Percentiles rank a stretch among this genome's conserved stretches.
phyloP scores from a whole-genome alignment of 2,329 filamentous ascomycete genomes.

The Fusarium dlaminii region DNA sequence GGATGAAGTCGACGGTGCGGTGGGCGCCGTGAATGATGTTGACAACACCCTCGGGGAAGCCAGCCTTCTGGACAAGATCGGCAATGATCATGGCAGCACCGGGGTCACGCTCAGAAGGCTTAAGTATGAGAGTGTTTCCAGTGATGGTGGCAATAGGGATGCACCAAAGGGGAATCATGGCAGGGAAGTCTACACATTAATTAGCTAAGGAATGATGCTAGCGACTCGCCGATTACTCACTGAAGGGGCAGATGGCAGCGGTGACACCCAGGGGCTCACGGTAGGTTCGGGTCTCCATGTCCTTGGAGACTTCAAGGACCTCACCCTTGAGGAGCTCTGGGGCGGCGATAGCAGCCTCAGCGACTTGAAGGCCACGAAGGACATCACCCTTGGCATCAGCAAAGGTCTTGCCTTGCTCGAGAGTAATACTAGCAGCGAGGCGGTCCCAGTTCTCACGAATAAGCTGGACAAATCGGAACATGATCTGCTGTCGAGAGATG shows the following conservation, averaged over 20 bases:
- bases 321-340: slow-evolving; percentile 86
- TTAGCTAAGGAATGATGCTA: slow-evolving; percentile 9
- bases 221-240: slow-evolving; percentile 57
- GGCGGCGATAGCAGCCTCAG: slow-evolving; percentile 82
- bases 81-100: slow-evolving; percentile 87
- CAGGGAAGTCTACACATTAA: slow-evolving; percentile 77
- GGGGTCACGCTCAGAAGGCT: slow-evolving; percentile 87
- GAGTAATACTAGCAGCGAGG: slow-evolving; percentile 83
- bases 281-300: slow-evolving; percentile 89
- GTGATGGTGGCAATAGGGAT: slow-evolving; percentile 86
- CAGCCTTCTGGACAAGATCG: slow-evolving; percentile 81
- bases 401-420: slow-evolving; percentile 91
- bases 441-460: slow-evolving; percentile 88
- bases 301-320: slow-evolving; percentile 84
- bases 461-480: slow-evolving; percentile 85
- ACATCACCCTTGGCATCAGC: slow-evolving; percentile 85
- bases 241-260: slow-evolving; percentile 88
- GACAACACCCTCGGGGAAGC: slow-evolving; percentile 82
- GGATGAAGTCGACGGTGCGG: slow-evolving; percentile 84
- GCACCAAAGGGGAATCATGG: slow-evolving; percentile 93
- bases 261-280: slow-evolving; percentile 83
- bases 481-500: slow-evolving; percentile 80
- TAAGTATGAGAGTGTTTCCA: slow-evolving; percentile 85
- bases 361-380: slow-evolving; percentile 82
- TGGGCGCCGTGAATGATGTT: slow-evolving; percentile 86